A percentile compares a stretch with the other conserved stretches of the same genome.
Conservation (phyloP, 257 asterid species). For the Solanum chmielewskii region DNA sequence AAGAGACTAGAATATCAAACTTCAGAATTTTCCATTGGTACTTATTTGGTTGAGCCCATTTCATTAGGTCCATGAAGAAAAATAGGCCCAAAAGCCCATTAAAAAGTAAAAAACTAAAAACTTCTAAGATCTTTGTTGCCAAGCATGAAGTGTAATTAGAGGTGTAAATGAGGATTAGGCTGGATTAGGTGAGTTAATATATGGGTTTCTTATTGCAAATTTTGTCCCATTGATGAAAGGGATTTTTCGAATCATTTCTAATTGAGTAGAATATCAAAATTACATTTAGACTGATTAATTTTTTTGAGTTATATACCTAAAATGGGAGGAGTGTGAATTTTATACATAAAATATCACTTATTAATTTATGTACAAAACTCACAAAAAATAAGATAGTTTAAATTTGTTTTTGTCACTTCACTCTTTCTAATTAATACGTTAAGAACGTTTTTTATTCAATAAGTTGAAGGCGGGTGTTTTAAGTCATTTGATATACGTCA, state of each 20-base stretch:
- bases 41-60: no score
- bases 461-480: not conserved
- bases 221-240: not conserved
- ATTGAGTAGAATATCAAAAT: not conserved
- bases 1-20: not conserved
- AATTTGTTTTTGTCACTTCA: not conserved
- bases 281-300: no score
- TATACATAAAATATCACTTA: no score
- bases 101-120: no score
- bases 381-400: no score
- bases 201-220: not conserved
- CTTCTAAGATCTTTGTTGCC: no score
- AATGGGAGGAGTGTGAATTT: no score
- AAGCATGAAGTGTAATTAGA: not conserved
- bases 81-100: not conserved
- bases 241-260: not conserved
- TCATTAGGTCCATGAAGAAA: no score
- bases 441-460: not conserved
- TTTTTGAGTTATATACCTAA: no score
- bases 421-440: not conserved
- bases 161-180: not conserved
- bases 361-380: not conserved
- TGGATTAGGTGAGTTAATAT: not conserved
- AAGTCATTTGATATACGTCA: no score
- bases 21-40: no score